phyloP scores from a whole-genome alignment of 2,329 filamentous ascomycete genomes.

The Aspergillus sp. region DNA sequence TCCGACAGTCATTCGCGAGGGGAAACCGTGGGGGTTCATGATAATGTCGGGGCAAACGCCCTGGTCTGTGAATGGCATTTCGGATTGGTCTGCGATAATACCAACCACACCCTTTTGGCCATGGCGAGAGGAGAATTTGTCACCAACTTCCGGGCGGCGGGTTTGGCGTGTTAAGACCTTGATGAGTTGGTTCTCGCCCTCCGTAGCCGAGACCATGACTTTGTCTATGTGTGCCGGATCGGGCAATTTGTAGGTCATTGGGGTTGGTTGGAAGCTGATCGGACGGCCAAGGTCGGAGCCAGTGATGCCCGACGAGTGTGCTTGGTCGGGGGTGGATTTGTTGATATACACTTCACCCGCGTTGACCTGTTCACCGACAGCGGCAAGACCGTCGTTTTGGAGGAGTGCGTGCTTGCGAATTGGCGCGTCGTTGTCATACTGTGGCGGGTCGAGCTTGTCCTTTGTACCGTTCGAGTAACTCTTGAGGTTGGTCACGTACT shows the following conservation, averaged over 20 bases:
- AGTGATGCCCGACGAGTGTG: slow-evolving; percentile 58
- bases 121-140: slow-evolving; percentile 98
- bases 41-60: slow-evolving; percentile 96
- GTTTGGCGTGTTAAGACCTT: slow-evolving; percentile 97
- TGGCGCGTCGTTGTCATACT: slow-evolving; percentile 53
- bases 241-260: slow-evolving; percentile 65
- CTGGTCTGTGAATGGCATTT: slow-evolving; percentile 88
- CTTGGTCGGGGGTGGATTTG: slow-evolving; percentile 77
- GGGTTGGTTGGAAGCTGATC: slow-evolving; percentile 29
- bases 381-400: slow-evolving; percentile 78
- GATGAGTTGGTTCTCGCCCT: slow-evolving; percentile 75
- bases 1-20: slow-evolving; percentile 97
- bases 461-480: slow-evolving; percentile 74
- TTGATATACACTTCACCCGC: slow-evolving; percentile 81
- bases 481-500: slow-evolving; percentile 78
- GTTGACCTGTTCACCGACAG: slow-evolving; percentile 71
- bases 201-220: slow-evolving; percentile 84
- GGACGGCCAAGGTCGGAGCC: slow-evolving; percentile 50
- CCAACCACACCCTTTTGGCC: slow-evolving; percentile 97
- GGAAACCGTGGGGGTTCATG: slow-evolving; percentile 99
- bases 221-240: slow-evolving; percentile 92
- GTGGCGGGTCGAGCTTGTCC: slow-evolving; percentile 53
- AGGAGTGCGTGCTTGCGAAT: slow-evolving; percentile 65
- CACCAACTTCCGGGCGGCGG: slow-evolving; percentile 83
- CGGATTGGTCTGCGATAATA: slow-evolving; percentile 91